A percentile compares a stretch with the other conserved stretches of the same genome.
phyloP scores from a whole-genome alignment of 108 stramenopile species.

The Nitzschia sp. region DNA sequence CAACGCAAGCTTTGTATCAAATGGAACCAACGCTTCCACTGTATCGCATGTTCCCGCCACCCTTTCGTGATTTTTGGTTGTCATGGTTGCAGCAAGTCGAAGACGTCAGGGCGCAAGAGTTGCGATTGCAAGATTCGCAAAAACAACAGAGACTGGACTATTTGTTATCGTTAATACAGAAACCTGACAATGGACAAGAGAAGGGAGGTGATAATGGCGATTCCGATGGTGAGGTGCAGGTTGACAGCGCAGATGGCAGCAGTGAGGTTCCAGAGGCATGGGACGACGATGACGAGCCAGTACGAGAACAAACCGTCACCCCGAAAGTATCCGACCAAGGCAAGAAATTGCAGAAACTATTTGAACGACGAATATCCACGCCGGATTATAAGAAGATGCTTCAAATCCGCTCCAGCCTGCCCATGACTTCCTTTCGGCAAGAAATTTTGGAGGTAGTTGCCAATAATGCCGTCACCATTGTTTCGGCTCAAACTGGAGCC shows the following conservation, averaged over 20 bases:
- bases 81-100: slow-evolving; percentile 52
- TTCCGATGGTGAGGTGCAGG: background rate
- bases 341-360: slow-evolving; percentile 28
- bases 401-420: slow-evolving; percentile 42
- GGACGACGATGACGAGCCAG: slow-evolving; percentile 11
- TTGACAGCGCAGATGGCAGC: background rate
- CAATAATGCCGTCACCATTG: slow-evolving; percentile 55
- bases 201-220: background rate
- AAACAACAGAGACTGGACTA: slow-evolving; percentile 33
- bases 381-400: slow-evolving; percentile 46
- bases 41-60: slow-evolving; percentile 62
- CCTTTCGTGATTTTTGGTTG: slow-evolving; percentile 65
- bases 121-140: slow-evolving; percentile 24
- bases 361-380: slow-evolving; percentile 37
- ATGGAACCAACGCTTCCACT: slow-evolving; percentile 56
- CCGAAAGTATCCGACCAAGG: background rate
- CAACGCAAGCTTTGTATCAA: slow-evolving; percentile 63
- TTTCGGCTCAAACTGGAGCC: slow-evolving; percentile 76
- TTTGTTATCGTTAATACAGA: slow-evolving; percentile 38
- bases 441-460: slow-evolving; percentile 48
- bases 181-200: background rate
- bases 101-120: slow-evolving; percentile 29
- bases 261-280: background rate
- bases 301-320: background rate
- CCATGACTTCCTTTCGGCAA: slow-evolving; percentile 54